Evolutionary conservation across 2,329 filamentous ascomycete genomes (phyloP).

Genomic region (Colletotrichum viniferum): DNA sequence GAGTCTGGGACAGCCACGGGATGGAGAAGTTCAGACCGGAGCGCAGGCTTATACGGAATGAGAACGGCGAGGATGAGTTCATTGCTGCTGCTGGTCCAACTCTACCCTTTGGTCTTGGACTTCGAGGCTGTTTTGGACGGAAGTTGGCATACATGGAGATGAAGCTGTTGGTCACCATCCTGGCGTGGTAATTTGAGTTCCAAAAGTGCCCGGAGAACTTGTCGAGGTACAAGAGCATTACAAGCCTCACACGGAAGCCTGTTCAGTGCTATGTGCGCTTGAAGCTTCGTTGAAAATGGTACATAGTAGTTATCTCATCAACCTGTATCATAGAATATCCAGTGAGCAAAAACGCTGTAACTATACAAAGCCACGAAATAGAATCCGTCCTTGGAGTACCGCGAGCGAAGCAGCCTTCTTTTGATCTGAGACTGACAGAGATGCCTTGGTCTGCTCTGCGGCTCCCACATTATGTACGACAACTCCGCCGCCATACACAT

Average conservation of each 20-base stretch:
- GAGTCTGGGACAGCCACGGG: background rate
- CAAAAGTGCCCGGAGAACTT: background rate
- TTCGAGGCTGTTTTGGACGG: conserved; percentile 30
- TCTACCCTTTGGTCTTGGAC: conserved; percentile 27
- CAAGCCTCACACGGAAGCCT: background rate
- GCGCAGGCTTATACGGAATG: conserved; percentile 21
- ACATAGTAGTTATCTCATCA: background rate
- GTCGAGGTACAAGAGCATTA: background rate
- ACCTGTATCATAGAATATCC: background rate
- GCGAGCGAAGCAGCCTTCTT: background rate
- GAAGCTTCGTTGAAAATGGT: background rate
- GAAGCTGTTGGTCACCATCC: conserved; percentile 24
- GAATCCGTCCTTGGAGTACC: background rate
- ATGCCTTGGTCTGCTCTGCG: background rate
- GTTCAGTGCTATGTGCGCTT: background rate
- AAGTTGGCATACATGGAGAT: conserved; percentile 33
- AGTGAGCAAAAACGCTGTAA: fast-evolving
- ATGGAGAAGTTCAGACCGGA: conserved; percentile 22
- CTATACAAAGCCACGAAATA: background rate
- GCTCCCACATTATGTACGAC: background rate
- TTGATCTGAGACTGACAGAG: background rate
- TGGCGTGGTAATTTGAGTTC: conserved; percentile 32
- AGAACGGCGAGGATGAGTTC: conserved; percentile 18
- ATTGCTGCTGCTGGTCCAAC: conserved; percentile 27
- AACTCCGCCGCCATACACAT: background rate